These are phyloP conservation scores for Tilletia indica DNA, from an alignment of 1,284 basidiomycete genomes.

Conservation along the genomic window DNA sequence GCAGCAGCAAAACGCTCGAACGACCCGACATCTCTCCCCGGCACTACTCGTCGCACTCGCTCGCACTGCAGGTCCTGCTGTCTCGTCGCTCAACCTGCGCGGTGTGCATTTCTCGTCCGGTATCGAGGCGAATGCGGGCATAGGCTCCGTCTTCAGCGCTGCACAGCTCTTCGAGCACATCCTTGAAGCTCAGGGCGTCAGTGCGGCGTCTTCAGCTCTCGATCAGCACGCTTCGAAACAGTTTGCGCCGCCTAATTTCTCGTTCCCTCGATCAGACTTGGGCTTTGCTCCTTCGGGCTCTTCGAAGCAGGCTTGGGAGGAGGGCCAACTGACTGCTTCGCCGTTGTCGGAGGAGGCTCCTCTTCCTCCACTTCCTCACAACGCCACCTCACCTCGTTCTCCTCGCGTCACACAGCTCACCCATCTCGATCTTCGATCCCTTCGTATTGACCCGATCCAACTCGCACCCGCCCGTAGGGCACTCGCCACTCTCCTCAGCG, in stretches of 20 bases:
- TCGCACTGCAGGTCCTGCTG: not conserved
- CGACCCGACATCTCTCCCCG: not conserved
- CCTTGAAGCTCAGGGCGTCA: not conserved
- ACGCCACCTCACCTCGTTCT: not conserved
- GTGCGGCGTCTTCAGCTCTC: too few species aligned
- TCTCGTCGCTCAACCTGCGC: not conserved
- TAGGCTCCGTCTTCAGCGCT: conserved; percentile 3
- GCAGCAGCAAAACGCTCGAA: not conserved
- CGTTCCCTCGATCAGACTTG: not conserved
- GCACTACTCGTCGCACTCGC: conserved; percentile 1
- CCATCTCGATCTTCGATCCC: conserved; percentile 7
- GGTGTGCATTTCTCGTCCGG: not conserved
- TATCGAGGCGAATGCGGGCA: not conserved
- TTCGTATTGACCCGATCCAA: not conserved
- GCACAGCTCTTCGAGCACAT: conserved; percentile 7
- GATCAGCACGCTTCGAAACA: not conserved
- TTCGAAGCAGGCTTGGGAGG: too few species aligned
- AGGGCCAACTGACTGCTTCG: too few species aligned
- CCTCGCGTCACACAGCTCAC: not conserved
- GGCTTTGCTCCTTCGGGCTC: not conserved
- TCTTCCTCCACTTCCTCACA: too few species aligned
- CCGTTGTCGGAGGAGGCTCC: too few species aligned
- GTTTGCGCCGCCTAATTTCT: too few species aligned
- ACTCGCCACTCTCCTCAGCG: not conserved
- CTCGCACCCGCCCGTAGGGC: not conserved